Base-by-base conservation (phyloP, 2,329 filamentous ascomycete genomes). In the Stagonosporopsis chrysanthemi region DNA sequence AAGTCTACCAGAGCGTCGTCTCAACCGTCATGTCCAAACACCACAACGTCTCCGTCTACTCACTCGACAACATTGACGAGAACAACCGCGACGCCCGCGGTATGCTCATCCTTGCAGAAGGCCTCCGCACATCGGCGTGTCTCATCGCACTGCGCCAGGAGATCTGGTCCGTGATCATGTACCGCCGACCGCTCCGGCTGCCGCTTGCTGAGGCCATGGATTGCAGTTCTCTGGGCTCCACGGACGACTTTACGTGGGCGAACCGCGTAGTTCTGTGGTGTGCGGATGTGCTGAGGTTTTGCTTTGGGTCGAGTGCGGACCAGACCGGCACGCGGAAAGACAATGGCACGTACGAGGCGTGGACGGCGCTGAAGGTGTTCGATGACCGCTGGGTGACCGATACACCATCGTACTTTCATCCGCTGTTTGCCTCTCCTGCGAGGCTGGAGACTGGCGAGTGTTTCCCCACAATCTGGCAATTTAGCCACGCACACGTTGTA, bases 61-160 rank as follows among this genome's bases (percentile, higher is more conserved):
- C 46, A 3, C 38, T 50, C 19, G 46, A 50, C 9, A 50, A 50
- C 7, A 50, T 50, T 26, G 46, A 50, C 14, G 33, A 35, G 46
- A 41, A 42, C 19, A 19, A 42, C 24, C 12, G 46, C 22, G 46
- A 42, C 19, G 12, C 22, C 11, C 15, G 28, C 9, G 46, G 46
- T 7, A 22, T 23, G 14, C 14, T 49, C 11, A 49, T 49, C 11
- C 26, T 29, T 1, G 35, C 46, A 9, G 36, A 49, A 33, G 46
- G 46, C 0, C n/a, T 49, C 12, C 24, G 46, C 8, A 49, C 26
- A 3, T 49, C 46, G 11, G 46, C 46, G 3, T 49, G 46, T 19
- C 9, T 49, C 22, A 22, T 41, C 4, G 46, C 46, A 11, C 26
- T 49, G 11, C 46, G 46, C 39, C 46, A 49, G 29, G 46, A 49